phyloP scores from a whole-genome alignment of 1,284 basidiomycete species.

The Ganoderma leucocontextum region DNA sequence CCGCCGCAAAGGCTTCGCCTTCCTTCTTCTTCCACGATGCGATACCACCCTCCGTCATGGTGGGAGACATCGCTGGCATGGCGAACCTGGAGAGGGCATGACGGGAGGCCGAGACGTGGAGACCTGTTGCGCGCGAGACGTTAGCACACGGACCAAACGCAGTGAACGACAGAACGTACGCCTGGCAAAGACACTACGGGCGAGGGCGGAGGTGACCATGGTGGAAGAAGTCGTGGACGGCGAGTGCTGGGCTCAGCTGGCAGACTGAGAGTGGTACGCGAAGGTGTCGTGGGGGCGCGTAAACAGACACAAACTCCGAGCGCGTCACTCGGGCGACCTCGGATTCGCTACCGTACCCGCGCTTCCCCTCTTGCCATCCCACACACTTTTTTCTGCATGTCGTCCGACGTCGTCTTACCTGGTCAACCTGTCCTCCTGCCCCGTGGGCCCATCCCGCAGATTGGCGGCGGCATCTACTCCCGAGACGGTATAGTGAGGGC shows the following conservation, averaged over 20 bases:
- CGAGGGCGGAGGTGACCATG: constrained; percentile 69
- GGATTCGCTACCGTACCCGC: constrained; percentile 21
- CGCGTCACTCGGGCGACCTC: constrained; percentile 33
- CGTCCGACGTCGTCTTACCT: constrained; percentile 69
- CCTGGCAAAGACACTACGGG: constrained; percentile 70
- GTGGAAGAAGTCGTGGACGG: constrained; percentile 30
- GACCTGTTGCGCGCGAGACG: constrained; percentile 55
- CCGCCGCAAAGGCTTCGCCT: constrained; percentile 88
- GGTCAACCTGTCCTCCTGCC: constrained; percentile 81
- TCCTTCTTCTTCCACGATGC: constrained; percentile 97
- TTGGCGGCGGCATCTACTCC: constrained; percentile 77
- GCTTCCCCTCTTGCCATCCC: constrained; percentile 19
- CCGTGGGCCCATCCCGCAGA: constrained; percentile 62
- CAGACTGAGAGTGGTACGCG: constrained; percentile 31
- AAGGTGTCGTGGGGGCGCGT: constrained; percentile 44
- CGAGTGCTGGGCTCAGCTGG: constrained; percentile 33
- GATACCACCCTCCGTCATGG: constrained; percentile 99
- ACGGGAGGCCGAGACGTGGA: constrained; percentile 83
- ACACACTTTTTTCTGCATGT: constrained; percentile 36
- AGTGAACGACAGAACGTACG: constrained; percentile 52
- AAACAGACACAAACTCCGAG: constrained; percentile 41
- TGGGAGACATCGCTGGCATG: constrained; percentile 99
- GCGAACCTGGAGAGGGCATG: constrained; percentile 89
- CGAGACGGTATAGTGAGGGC: constrained; percentile 74
- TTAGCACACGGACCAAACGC: constrained; percentile 11